Evolutionary conservation across 2,329 filamentous ascomycete genomes (phyloP), one percentile per base, ranked within the genome.

Genomic region (Penicillium sumatraense): DNA sequence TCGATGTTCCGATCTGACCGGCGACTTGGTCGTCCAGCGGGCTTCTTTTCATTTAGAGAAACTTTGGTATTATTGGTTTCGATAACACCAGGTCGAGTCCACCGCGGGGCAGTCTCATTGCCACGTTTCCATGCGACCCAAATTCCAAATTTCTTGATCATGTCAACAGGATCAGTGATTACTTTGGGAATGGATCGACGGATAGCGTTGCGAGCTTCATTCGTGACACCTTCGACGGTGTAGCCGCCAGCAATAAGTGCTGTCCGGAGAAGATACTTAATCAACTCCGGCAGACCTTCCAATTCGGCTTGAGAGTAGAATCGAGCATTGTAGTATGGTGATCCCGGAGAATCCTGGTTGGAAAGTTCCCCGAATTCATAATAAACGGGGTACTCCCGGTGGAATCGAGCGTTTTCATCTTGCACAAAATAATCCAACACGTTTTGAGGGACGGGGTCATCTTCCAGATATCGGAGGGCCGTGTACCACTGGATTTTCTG

Each of bases 401-500:
- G 68, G 65, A 86, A 87, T 14, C 69, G 68, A 58, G 75, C 77
- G 48, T 80, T 78, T 41, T 81, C 79, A 51, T 86, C 84, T 40
- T 78, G 76, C 23, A 80, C 75, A 59, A 88, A 83, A 11, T 80
- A 73, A 35, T 85, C 76, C 46, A 81, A 74, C 5, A 89, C 80
- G 38, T 74, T 75, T 21, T 76, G 72, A 1, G 86, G 86, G n/a
- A 89, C 71, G 2, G 86, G 86, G 68, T 89, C 86, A 24, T 84
- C 80, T 49, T 84, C 79, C 33, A 89, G 75, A 63, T 89, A 89
- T 61, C 83, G 81, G 65, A 88, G 75, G n/a, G 83, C 79, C 2
- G 85, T 80, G 61, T 86, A 85, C 86, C 86, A 89, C 78, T 88
- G 86, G 51, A 88, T 83, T 65, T 86, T 87, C 67, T 89, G 86